Base-by-base conservation (phyloP, 495 filamentous ascomycete genomes). In the Hypoxylon fuscum region DNA sequence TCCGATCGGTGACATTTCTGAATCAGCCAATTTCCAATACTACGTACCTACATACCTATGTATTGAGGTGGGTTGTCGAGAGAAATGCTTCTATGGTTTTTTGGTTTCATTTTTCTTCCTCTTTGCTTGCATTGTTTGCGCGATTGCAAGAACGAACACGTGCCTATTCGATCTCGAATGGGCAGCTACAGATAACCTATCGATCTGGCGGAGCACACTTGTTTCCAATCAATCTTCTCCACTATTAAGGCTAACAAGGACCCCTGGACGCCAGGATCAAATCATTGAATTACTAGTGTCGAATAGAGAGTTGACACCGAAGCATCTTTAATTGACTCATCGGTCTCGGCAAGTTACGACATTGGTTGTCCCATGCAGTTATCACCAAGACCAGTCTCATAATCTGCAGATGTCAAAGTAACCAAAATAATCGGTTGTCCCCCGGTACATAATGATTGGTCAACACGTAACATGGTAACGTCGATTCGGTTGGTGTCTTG, bases 241-340 rank as follows among this genome's bases (percentile, higher is more conserved):
- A 66, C 56, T 56, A 57, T 66, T 60, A 60, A 60, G 56, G 62
- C 56, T 60, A 60, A 46, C 46, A 54, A 15, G 41, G 37, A 18
- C 56, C 55, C 56, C 46, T 56, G 56, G 53, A 45, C 40, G 41
- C 29, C 37, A 45, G 27, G 37, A 57, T 63, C 62, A 31, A 34
- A 50, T 55, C 37, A 53, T 49, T 35, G 12, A 20, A 49, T 31
- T 14, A 57, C n/a, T 23, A 40, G 43, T 35, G 38, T 55, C 62
- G 52, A 66, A 66, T 66, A 46, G 31, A 27, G 46, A 27, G 44
- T 61, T 66, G 62, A 66, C 62, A 66, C 62, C 51, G 46, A 59
- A 66, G 56, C 62, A 65, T 15, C 27, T 46, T 43, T 17, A 15
- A n/a, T 61, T 66, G 62, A 66, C 45, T 66, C 62, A 66, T 66